Base-by-base conservation (phyloP, 306 rosid genomes). In the Prunus mongolica region DNA sequence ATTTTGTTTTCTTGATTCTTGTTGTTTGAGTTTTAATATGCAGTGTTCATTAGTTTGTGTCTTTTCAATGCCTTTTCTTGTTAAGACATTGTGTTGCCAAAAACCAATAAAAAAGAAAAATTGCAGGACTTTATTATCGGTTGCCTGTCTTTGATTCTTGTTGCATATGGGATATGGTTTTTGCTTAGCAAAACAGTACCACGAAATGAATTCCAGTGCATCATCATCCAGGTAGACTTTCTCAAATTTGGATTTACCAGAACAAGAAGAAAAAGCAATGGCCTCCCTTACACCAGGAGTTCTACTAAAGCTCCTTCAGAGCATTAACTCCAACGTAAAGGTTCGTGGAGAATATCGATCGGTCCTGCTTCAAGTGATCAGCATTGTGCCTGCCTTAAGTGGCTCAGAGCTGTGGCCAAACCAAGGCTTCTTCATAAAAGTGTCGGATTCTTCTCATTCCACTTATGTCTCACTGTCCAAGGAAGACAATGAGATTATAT, bases 321-420 rank as follows among this genome's bases (percentile, higher is more conserved):
- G 87, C 71, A 81, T 88, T 79, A 87, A 92, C 73, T 88, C 96
- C 15, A 86, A 91, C 49, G 86, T 86, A 8, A 90, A 89, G 76
- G 89, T 95, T 57, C 85, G 89, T 1, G 92, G 99, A 6, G 99
- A 95, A 79, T 78, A 95, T 72, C 90, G 99, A 5, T 89, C 97
- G 1, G 93, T 89, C 60, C 92, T 95, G 69, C 83, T 95, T 64
- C 97, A 95, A 77, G 96, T 89, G 76, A 91, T 95, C 72, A 87
- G 99, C 82, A 92, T 92, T 57, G 91, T 88, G 68, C 99, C 97
- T 12, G 97, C 96, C 20, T 86, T 95, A 65, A 80, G 81, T 9
- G 99, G 97, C n/a, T 91, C 90, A 0, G 99, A 91, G 67, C 64
- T 95, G 22, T 95, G 97, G 97, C 97, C 97, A 65, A 89, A 95